Conservation (phyloP, 306 rosid genomes). For the Prunus davidiana region DNA sequence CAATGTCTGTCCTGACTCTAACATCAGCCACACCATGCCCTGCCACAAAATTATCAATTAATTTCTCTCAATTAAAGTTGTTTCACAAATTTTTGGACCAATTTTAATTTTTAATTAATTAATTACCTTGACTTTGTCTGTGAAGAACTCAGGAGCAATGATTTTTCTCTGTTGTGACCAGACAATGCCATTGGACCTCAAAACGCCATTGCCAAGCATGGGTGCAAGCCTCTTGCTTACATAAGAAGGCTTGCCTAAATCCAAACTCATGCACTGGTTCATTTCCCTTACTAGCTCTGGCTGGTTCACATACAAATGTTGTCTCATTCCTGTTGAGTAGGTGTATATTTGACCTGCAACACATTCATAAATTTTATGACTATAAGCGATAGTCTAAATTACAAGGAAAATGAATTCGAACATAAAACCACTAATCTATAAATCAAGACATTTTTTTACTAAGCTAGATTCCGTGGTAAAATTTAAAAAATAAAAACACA, state of each 20-base stretch:
- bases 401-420: too few species aligned
- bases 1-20: slow-evolving; percentile 56
- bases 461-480: rapidly evolving
- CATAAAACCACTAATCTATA: rapidly evolving
- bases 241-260: slow-evolving; percentile 77
- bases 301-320: slow-evolving; percentile 70
- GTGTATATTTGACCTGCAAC: slow-evolving; percentile 71
- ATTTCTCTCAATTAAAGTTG: background rate
- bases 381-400: too few species aligned
- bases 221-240: slow-evolving; percentile 70
- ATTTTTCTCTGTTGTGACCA: slow-evolving; percentile 92
- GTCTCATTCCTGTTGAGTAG: slow-evolving; percentile 78
- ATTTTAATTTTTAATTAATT: background rate
- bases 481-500: too few species aligned
- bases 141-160: slow-evolving; percentile 85
- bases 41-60: slow-evolving; percentile 23
- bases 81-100: background rate
- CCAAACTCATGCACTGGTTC: slow-evolving; percentile 52
- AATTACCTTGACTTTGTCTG: slow-evolving; percentile 78
- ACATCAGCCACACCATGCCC: slow-evolving; percentile 83
- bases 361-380: background rate
- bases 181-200: slow-evolving; percentile 65
- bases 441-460: too few species aligned
- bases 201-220: slow-evolving; percentile 80
- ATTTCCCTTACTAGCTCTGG: slow-evolving; percentile 77